A percentile compares a stretch with the other conserved stretches of the same genome.
These are phyloP conservation scores for Xylaria telfairii DNA, from an alignment of 495 filamentous ascomycete genomes.

Conservation along the genomic window DNA sequence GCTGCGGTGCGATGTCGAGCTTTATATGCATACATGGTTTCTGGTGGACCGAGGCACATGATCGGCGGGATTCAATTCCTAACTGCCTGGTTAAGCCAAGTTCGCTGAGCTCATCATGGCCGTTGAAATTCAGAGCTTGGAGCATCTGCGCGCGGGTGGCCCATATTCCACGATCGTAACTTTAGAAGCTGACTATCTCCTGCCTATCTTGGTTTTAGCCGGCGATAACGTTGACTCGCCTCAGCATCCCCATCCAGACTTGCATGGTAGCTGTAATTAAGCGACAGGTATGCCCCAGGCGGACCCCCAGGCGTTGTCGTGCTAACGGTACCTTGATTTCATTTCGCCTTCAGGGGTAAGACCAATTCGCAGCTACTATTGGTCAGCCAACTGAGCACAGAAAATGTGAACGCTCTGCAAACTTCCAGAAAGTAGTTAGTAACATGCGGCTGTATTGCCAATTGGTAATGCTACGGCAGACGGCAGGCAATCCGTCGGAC, in stretches of 20 bases:
- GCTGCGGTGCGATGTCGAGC: not conserved
- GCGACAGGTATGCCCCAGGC: slow-evolving; percentile 20
- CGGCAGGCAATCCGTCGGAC: not conserved
- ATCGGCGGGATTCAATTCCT: not conserved
- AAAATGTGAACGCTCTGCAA: not conserved
- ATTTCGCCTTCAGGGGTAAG: slow-evolving; percentile 11
- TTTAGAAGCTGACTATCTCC: not conserved
- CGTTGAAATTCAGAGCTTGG: not conserved
- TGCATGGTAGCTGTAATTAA: slow-evolving; percentile 19
- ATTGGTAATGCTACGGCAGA: slow-evolving; percentile 10
- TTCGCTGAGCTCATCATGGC: slow-evolving; percentile 1
- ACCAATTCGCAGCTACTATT: not conserved
- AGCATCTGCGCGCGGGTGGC: not conserved
- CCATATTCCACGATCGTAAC: not conserved
- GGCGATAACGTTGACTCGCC: slow-evolving; percentile 22
- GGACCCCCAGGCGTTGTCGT: not conserved
- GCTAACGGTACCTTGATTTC: not conserved
- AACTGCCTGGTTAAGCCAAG: slow-evolving; percentile 24
- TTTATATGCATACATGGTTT: slow-evolving; percentile 18
- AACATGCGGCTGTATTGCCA: slow-evolving; percentile 15
- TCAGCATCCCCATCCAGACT: slow-evolving; percentile 16
- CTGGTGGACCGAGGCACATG: slow-evolving; percentile 1
- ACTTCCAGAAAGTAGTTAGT: slow-evolving; percentile 15
- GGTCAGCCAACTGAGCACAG: not conserved
- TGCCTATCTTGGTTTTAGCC: slow-evolving; percentile 29